Evolutionary conservation across 1,139 yeast genomes (phyloP).

Genomic region (Magnusiomyces ingens): DNA sequence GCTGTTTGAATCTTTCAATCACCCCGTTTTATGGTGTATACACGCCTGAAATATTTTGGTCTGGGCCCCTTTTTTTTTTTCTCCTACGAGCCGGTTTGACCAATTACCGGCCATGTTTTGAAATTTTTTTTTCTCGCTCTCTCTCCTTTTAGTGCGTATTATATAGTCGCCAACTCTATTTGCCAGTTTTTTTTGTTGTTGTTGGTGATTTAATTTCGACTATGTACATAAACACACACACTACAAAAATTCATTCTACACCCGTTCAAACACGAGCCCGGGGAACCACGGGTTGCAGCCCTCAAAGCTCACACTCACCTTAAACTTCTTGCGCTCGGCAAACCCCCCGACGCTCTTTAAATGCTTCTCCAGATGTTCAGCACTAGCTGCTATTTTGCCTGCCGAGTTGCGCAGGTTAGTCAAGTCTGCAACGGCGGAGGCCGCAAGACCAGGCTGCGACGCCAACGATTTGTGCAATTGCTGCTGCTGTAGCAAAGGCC

Average conservation of each 20-base stretch:
- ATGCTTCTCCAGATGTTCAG: conserved; percentile 2
- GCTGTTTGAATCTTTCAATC: no score
- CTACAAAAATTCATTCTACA: not conserved
- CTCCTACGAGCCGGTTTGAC: no score
- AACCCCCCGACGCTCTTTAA: not conserved
- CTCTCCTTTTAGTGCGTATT: no score
- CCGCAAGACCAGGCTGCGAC: not conserved
- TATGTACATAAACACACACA: no score
- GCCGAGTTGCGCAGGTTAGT: not conserved
- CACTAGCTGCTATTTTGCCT: not conserved
- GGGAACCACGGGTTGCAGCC: conserved; percentile 4
- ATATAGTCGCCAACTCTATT: no score
- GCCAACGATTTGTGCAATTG: not conserved
- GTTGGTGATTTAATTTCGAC: not conserved
- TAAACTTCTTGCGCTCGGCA: not conserved
- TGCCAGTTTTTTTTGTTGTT: no score
- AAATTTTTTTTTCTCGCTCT: no score
- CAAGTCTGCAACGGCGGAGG: not conserved
- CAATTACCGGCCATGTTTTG: no score
- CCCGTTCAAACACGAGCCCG: not conserved
- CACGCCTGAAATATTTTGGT: no score
- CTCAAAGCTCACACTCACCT: not conserved
- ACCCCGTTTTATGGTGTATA: no score
- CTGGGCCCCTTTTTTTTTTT: no score
- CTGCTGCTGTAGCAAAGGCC: not conserved